These are phyloP conservation scores for Astragalus membranaceus DNA, from an alignment of 306 rosid species.

Conservation along the genomic window DNA sequence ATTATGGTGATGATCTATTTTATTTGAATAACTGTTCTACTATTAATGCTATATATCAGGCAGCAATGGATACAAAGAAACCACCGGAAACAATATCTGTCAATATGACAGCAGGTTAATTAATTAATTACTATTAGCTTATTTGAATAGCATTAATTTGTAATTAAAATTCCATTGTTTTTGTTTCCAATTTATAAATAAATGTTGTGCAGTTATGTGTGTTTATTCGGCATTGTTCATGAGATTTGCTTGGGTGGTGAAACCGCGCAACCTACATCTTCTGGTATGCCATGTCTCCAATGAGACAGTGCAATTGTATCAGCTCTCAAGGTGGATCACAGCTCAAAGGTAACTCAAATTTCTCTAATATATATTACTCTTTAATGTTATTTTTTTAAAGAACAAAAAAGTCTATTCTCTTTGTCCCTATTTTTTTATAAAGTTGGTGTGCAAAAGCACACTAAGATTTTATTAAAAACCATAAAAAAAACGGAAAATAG, in stretches of 20 bases:
- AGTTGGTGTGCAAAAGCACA: no score
- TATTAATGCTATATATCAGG: conserved; percentile 21
- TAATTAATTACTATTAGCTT: conserved; percentile 9
- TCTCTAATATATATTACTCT: no score
- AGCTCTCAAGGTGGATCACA: conserved; percentile 32
- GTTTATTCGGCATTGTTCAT: conserved; percentile 33
- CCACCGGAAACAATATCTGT: conserved; percentile 49
- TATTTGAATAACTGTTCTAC: no score
- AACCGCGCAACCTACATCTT: conserved; percentile 37
- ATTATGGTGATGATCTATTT: no score
- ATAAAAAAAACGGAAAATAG: no score
- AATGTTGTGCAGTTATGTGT: conserved; percentile 27
- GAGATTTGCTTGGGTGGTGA: conserved; percentile 46
- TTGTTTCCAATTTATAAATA: not conserved
- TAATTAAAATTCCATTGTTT: not conserved
- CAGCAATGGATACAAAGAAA: conserved; percentile 45
- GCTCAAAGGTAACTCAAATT: conserved; percentile 18
- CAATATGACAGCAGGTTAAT: conserved; percentile 60
- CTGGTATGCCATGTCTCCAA: conserved; percentile 29
- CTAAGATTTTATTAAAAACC: no score
- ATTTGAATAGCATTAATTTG: no score
- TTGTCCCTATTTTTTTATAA: no score
- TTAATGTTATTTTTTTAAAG: no score
- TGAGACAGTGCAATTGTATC: conserved; percentile 38
- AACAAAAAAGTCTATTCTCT: no score